Evolutionary conservation across 2,329 filamentous ascomycete genomes (phyloP).

Genomic region (Trichoderma aggressivum): DNA sequence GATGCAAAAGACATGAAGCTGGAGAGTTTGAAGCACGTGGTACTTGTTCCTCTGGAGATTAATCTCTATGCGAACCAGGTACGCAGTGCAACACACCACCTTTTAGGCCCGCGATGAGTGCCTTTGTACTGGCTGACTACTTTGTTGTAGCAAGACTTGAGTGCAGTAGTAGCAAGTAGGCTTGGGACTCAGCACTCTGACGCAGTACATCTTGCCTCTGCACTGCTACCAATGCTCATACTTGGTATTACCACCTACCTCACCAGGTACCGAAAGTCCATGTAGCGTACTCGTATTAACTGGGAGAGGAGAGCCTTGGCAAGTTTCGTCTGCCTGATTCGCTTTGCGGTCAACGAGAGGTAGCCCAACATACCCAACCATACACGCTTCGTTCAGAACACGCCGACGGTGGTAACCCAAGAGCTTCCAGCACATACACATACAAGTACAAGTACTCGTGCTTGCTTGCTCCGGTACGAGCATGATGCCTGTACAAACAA

Average conservation of each 20-base stretch:
- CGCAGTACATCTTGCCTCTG: neutral
- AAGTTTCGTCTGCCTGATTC: neutral
- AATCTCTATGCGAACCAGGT: slow-evolving; percentile 11
- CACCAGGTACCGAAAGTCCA: neutral
- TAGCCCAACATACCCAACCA: neutral
- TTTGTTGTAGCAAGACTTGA: neutral
- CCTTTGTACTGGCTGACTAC: neutral
- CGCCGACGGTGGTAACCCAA: neutral
- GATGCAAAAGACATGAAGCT: slow-evolving; percentile 8
- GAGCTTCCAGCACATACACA: neutral
- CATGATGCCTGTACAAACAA: neutral
- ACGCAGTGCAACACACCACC: neutral
- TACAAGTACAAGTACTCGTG: neutral
- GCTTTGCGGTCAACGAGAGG: neutral
- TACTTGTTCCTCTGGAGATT: neutral
- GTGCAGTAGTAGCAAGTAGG: neutral
- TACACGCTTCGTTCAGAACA: neutral
- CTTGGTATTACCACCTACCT: neutral
- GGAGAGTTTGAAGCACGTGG: slow-evolving; percentile 7
- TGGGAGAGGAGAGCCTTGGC: neutral
- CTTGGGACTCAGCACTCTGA: neutral
- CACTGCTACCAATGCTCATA: neutral
- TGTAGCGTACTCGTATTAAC: too few species aligned
- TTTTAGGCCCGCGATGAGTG: neutral
- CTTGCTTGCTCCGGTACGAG: neutral